Evolutionary conservation across 2,329 filamentous ascomycete species (phyloP), one percentile per base, ranked within the genome.

Genomic region (Dactylellina cionopaga): DNA sequence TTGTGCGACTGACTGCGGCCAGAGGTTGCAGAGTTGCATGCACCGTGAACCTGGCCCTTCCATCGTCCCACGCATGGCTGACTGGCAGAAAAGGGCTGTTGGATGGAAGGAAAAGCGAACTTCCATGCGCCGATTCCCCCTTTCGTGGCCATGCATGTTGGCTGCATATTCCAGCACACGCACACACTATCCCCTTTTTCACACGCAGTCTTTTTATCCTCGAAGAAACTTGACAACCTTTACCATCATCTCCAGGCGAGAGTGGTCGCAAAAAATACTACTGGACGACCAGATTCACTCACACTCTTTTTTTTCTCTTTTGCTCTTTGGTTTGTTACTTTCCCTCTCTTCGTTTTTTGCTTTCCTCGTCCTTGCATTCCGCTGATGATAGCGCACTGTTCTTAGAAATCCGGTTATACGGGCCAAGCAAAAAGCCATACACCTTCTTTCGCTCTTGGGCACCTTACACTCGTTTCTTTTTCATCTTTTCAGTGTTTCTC

Each of bases 391-490:
- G 54, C 64, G 46, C 54, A 69, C 37, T 41, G 43, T 49, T 31
- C 24, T 22, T 25, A 47, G 47, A 54, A 69, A 55, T 31, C 64
- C 55, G 58, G 55, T 60, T 60, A 17, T 43, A 46, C 54, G 19
- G 44, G 52, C 63, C 51, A 56, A 65, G 41, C 44, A 51, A 25
- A 49, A 46, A 44, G 47, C 37, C 44, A 25, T 25, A 47, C 47
- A 44, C 55, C 49, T 41, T 55, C 25, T 56, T 43, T 31, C 56
- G 65, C 65, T 49, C 35, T 70, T 43, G 65, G 65, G 65, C 65
- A 70, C 59, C 65, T 70, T 70, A 55, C 65, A 70, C 65, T 70
- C 65, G 65, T 70, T 70, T 70, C 63, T 54, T 22, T 37, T 51
- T 60, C 35, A 35, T 58, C 24, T 46, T 46, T 15, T 31, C 63